phyloP scores from a whole-genome alignment of 2,329 filamentous ascomycete genomes.

The Fusarium torulosum region DNA sequence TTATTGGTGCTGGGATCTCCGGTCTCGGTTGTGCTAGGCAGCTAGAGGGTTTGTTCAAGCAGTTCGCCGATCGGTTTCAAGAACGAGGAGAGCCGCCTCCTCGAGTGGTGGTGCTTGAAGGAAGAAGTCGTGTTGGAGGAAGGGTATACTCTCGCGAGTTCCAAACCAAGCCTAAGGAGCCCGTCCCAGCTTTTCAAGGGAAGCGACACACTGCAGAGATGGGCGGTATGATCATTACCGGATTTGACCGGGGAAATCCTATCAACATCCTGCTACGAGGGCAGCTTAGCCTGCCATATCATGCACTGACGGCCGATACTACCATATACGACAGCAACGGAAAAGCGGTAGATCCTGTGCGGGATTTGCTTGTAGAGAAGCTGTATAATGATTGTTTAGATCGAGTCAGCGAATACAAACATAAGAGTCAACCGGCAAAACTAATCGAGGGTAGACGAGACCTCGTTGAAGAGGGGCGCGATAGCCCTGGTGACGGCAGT shows the following conservation, averaged over 20 bases:
- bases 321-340: constrained; percentile 91
- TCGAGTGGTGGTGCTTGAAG: constrained; percentile 85
- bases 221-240: constrained; percentile 98
- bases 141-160: constrained; percentile 88
- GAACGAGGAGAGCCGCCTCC: constrained; percentile 76
- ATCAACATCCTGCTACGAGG: constrained; percentile 91
- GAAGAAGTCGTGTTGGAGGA: constrained; percentile 86
- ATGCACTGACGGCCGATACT: constrained; percentile 81
- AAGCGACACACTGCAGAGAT: constrained; percentile 88
- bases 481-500: constrained; percentile 76
- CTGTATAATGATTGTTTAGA: constrained; percentile 96
- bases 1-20: constrained; percentile 95
- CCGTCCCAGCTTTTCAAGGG: constrained; percentile 65
- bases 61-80: constrained; percentile 78
- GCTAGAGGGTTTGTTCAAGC: constrained; percentile 84
- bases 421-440: constrained; percentile 76
- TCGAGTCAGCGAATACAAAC: constrained; percentile 89
- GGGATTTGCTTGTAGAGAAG: constrained; percentile 87
- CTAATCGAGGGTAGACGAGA: constrained; percentile 86
- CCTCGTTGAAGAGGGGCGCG: constrained; percentile 84
- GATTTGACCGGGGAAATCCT: constrained; percentile 95
- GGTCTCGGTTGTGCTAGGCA: constrained; percentile 93
- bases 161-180: constrained; percentile 67
- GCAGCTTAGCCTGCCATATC: constrained; percentile 88
- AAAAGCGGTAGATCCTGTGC: constrained; percentile 78